Evolutionary conservation across 768 basidiomycete species (phyloP), one percentile per base, ranked within the genome.

Genomic region (Suillus spraguei): DNA sequence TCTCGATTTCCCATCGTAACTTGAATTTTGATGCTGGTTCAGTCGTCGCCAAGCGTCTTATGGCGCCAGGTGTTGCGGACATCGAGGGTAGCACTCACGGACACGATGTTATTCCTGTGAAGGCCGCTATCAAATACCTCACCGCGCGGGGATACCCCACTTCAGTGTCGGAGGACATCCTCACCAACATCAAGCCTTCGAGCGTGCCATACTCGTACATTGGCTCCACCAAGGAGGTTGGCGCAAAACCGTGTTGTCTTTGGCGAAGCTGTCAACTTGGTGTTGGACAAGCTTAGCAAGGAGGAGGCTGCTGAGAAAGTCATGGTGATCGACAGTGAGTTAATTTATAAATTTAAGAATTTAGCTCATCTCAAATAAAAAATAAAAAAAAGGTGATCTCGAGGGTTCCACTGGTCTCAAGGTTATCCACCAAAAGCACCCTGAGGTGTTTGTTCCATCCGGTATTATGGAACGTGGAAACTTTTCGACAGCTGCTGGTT

Each of bases 331-430:
- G 94, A 95, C 71, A 91, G 90, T 88, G 66, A 60, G 88, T 52
- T 1, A 41, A 24, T 44, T 5, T 24, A 22, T 22, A 39, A 33
- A 16, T 42, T 16, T 35, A 63, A 5, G 60, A 41, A 16, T 5
- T 46, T 53, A 3, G 38, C 65, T 16, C 50, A 44, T 47, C n/a
- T 0, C 47, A 8, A 28, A 28, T 4, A 28, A 28, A 28, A 8
- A 28, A 28, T 4, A 28, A 28, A 28, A 20, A 63, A 33, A 63
- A 91, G 89, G 86, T 70, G 93, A 95, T 71, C 77, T 95, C 54
- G 92, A 95, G 79, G 94, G 94, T 39, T 95, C 94, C 0, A 95
- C 94, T 35, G 94, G 94, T 62, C 78, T 95, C 68, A 94, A 92
- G 77, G 87, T 83, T 56, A 95, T 95, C 64, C 93, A 94, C 75